Evolutionary conservation across 108 stramenopile genomes (phyloP).

Genomic region (Bacterosira constricta): DNA sequence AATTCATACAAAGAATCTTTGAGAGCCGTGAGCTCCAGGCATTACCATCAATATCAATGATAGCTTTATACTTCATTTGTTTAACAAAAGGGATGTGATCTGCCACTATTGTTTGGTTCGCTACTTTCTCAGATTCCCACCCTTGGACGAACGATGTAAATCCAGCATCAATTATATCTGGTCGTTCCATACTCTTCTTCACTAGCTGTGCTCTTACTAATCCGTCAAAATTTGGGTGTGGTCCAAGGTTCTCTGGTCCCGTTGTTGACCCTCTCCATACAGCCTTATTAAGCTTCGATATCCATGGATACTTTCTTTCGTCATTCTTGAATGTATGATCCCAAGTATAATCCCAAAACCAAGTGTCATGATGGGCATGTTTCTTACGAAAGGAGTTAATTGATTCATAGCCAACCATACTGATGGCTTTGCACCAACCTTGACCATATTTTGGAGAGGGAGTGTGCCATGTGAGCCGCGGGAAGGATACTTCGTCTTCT

Average conservation of each 20-base stretch:
- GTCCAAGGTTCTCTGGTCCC: background rate
- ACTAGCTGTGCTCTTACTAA: conserved; percentile 2
- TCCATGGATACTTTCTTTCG: conserved; percentile 1
- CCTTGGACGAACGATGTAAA: conserved; percentile 11
- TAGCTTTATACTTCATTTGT: conserved; percentile 26
- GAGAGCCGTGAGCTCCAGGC: conserved; percentile 37
- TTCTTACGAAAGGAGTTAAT: background rate
- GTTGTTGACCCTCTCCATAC: conserved; percentile 9
- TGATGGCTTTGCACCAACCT: conserved; percentile 6
- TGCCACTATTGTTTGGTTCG: background rate
- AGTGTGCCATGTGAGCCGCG: conserved; percentile 1
- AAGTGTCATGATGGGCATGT: background rate
- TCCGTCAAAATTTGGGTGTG: background rate
- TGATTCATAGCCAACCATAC: conserved; percentile 9
- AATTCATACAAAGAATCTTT: conserved; percentile 45
- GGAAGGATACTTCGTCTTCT: background rate
- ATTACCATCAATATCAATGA: conserved; percentile 55
- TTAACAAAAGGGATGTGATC: background rate
- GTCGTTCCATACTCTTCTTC: conserved; percentile 5
- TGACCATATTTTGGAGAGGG: conserved; percentile 1
- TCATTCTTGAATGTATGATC: background rate
- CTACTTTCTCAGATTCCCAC: background rate
- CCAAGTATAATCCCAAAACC: background rate
- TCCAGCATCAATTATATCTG: conserved; percentile 6
- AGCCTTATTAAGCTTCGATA: conserved; percentile 1